Evolutionary conservation across 2,329 filamentous ascomycete species (phyloP).

Genomic region (Tolypocladium ophioglossoides): DNA sequence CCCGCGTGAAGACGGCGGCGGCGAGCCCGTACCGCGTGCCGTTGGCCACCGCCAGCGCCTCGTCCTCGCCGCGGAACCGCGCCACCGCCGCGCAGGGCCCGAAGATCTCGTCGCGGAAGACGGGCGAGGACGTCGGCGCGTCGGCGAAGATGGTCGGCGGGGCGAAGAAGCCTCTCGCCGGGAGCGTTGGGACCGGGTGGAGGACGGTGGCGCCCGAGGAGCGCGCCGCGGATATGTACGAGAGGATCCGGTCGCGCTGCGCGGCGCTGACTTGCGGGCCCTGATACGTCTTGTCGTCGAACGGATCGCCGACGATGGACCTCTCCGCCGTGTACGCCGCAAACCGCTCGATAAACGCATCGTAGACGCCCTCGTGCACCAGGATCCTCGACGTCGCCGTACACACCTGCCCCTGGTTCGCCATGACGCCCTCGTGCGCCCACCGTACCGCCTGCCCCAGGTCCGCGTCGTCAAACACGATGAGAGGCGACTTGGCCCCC

Average conservation of each 20-base stretch:
- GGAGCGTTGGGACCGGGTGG: constrained; percentile 42
- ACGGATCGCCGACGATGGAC: constrained; percentile 60
- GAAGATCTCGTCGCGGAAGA: constrained; percentile 37
- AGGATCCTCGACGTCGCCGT: constrained; percentile 54
- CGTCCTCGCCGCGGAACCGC: constrained; percentile 29
- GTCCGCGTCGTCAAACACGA: constrained; percentile 57
- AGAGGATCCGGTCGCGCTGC: constrained; percentile 60
- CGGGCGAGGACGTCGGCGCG: constrained; percentile 29
- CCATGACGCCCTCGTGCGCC: constrained; percentile 40
- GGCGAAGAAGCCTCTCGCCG: constrained; percentile 33
- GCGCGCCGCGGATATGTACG: constrained; percentile 38
- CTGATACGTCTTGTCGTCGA: constrained; percentile 58
- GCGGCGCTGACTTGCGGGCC: constrained; percentile 63
- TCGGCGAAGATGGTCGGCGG: constrained; percentile 35
- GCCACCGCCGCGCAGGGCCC: constrained; percentile 32
- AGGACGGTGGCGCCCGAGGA: constrained; percentile 53
- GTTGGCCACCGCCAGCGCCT: constrained; percentile 33
- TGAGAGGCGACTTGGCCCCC: constrained; percentile 54
- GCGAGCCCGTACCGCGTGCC: constrained; percentile 51
- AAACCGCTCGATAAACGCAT: constrained; percentile 55
- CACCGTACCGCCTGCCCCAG: constrained; percentile 57
- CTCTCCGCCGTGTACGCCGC: constrained; percentile 45
- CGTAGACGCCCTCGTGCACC: constrained; percentile 49
- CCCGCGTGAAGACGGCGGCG: constrained; percentile 49
- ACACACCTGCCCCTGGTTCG: constrained; percentile 55